phyloP scores from a whole-genome alignment of 1,284 basidiomycete genomes.

The Bjerkandera adusta region DNA sequence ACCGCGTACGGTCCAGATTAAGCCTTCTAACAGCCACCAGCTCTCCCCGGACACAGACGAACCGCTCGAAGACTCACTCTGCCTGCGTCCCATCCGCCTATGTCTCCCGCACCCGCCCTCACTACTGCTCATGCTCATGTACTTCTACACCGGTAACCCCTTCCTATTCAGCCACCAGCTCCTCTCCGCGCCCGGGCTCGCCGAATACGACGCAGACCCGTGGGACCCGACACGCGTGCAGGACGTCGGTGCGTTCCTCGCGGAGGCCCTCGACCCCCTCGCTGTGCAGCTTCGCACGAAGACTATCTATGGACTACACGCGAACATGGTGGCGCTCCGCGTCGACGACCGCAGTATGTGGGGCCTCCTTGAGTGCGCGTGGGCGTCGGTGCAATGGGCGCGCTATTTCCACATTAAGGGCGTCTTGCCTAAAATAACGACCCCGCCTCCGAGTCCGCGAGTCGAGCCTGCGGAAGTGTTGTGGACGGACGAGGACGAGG shows the following conservation, averaged over 20 bases:
- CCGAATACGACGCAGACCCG: neutral
- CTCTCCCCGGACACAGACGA: too few relatives aligned
- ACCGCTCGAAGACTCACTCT: neutral
- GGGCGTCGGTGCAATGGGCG: slow-evolving; percentile 2
- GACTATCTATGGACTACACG: too few relatives aligned
- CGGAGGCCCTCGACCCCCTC: too few relatives aligned
- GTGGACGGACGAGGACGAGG: too few relatives aligned
- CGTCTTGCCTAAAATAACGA: too few relatives aligned
- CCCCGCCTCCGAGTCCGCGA: too few relatives aligned
- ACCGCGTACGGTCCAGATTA: slow-evolving; percentile 1
- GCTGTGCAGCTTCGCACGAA: too few relatives aligned
- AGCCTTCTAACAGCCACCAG: too few relatives aligned
- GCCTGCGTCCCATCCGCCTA: slow-evolving; percentile 21
- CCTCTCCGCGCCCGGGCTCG: slow-evolving; percentile 7
- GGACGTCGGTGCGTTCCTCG: too few relatives aligned
- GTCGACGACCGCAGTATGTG: slow-evolving; percentile 19
- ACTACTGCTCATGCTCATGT: slow-evolving; percentile 16
- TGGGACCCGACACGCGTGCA: too few relatives aligned
- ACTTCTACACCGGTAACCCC: slow-evolving; percentile 17
- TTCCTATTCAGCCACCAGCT: slow-evolving; percentile 13
- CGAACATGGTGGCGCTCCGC: slow-evolving; percentile 17
- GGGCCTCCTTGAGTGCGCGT: slow-evolving; percentile 12
- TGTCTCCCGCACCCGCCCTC: slow-evolving; percentile 16
- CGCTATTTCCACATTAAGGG: too few relatives aligned
- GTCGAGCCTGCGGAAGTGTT: too few relatives aligned